Base-by-base conservation (phyloP, 805 yeast genomes). In the Candida hungchunana region DNA sequence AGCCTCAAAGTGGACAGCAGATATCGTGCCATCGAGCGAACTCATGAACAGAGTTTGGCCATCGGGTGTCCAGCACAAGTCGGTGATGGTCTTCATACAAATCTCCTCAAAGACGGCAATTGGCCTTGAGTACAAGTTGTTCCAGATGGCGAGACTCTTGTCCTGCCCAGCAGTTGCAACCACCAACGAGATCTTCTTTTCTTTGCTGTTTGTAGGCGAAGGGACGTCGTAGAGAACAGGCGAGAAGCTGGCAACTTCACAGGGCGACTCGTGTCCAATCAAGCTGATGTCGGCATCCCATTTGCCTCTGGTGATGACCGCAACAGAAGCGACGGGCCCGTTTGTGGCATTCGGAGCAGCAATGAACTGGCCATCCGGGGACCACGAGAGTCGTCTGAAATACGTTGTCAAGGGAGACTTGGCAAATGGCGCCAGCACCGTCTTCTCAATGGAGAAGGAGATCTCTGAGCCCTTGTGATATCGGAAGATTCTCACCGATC, bases 81-180 rank as follows among this genome's bases (percentile, higher is more conserved):
- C 98, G 0, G 96, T 87, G 20, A 93, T 81, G 0, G 96, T 73
- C 46, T 83, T 86, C 25, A 69, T 66, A 4, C 82, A 73, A 12
- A 90, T 71, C 44, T 89, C 94, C 26, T 75, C 75, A 1, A 89
- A 85, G 7, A 88, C 85, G 10, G 84, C 71, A 32, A 93, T 59
- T 1, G 98, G 97, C 32, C 85, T 69, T 5, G 88, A 73, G 34
- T 69, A 70, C 2, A 74, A 61, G 0, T 96, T 90, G 51, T 79
- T 79, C 98, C 98, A 90, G 6, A 90, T 66, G 0, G 88, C 95
- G 25, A 93, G 60, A 1, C 88, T 74, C 51, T 85, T 79, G 59
- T 90, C 98, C 60, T 90, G 97, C 9, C 97, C 97, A 11, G 90
- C 96, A 19, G 96, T 83, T 2, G 97, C 96, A n/a, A 90, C 67